Evolutionary conservation across 768 basidiomycete genomes (phyloP).

Genomic region (Omphalotus guepiniiformis): DNA sequence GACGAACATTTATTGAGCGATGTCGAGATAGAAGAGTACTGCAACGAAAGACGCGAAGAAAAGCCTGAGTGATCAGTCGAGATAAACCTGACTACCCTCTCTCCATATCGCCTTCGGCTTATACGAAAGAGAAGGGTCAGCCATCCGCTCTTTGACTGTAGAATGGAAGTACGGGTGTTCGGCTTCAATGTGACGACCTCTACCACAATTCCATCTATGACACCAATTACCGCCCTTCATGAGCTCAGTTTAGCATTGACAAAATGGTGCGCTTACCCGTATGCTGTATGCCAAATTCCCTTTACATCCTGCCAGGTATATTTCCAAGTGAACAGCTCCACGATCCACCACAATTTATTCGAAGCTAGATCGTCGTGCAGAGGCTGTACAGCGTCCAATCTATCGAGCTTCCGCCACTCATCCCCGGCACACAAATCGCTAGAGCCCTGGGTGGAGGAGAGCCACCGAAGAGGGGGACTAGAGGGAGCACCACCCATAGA

Average conservation of each 20-base stretch:
- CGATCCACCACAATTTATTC: constrained; percentile 41
- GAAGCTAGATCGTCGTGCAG: constrained; percentile 33
- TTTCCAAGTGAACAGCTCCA: constrained; percentile 40
- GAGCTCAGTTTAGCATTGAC: too few species aligned
- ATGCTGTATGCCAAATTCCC: constrained; percentile 39
- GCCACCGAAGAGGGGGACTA: not conserved
- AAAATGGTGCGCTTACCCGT: constrained; percentile 41
- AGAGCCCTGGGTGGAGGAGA: too few species aligned
- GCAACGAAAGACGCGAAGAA: too few species aligned
- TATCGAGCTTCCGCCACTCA: too few species aligned
- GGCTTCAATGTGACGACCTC: constrained; percentile 47
- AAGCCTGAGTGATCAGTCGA: too few species aligned
- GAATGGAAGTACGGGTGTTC: constrained; percentile 54
- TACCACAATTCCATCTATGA: constrained; percentile 52
- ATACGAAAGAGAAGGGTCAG: constrained; percentile 44
- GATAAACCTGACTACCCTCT: constrained; percentile 44
- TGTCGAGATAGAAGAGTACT: too few species aligned
- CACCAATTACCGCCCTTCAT: not conserved
- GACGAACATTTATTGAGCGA: too few species aligned
- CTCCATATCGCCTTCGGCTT: constrained; percentile 53
- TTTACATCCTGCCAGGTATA: constrained; percentile 35
- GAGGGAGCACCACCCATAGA: not conserved
- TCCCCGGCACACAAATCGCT: too few species aligned
- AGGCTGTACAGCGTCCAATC: constrained; percentile 30
- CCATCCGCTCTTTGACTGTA: constrained; percentile 59